Evolutionary conservation across 2,329 filamentous ascomycete genomes (phyloP), one percentile per base, ranked within the genome.

Genomic region (Penicillium sp.): DNA sequence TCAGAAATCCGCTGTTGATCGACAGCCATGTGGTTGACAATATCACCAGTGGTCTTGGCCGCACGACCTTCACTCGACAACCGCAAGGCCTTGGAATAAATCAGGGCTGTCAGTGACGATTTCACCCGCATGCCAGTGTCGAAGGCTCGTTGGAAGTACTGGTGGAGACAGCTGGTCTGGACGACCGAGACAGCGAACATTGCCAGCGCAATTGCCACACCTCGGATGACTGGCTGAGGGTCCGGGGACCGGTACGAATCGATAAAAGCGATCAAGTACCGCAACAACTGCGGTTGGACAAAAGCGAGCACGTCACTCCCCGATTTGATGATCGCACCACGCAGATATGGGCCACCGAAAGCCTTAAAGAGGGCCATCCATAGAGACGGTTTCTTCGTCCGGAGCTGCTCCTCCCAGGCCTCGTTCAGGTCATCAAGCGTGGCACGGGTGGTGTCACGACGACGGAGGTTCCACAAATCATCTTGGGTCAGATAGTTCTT

Each of bases 11-110:
- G 85, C 69, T 98, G 93, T 11, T 91, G 91, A 66, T 98, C 93
- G 8, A 98, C 91, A 37, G 94, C 93, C 91, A 98, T 98, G 71
- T 95, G 93, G 66, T 98, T 98, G 66, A 98, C 93, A 62, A 98
- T 97, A 62, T 98, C 94, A 47, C 93, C 93, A 0, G 93, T 98
- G 0, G 88, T 87, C 72, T 97, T 96, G 36, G 83, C 72, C 2
- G 89, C 80, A 44, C 91, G 82, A 7, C 93, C 93, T 70, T 98
- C 93, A 60, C 95, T 97, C 4, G 91, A 97, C 14, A 98, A 76
- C 54, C 82, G 85, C 52, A 97, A 77, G 0, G 90, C 86, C 72
- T 98, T 98, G 49, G 84, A 80, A 68, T 98, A 98, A 55, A 98
- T 97, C 47, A 89, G 81, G 1, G 91, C 86, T 6, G 88, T 91